A percentile compares a stretch with the other conserved stretches of the same genome.
Evolutionary conservation across 1,139 yeast genomes (phyloP).

Genomic region (Nadsonia starkeyi-henricii): DNA sequence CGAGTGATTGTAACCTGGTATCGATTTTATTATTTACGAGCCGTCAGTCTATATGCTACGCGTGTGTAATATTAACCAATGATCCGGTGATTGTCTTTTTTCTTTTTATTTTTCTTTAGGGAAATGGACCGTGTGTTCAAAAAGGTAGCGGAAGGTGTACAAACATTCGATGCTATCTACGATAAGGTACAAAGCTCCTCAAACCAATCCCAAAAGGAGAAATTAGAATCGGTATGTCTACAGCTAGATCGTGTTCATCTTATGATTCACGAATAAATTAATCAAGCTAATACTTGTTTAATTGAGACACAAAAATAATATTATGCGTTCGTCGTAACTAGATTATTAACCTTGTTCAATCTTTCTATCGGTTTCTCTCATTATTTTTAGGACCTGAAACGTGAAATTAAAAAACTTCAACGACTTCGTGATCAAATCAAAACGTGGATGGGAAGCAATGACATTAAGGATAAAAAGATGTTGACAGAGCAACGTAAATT

Average conservation of each 20-base stretch:
- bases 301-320: too few relatives aligned
- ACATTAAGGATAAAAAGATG: slow-evolving; percentile 77
- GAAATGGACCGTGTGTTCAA: slow-evolving; percentile 95
- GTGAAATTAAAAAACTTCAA: slow-evolving; percentile 91
- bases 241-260: neutral
- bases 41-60: too few relatives aligned
- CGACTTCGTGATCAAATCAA: slow-evolving; percentile 91
- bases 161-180: slow-evolving; percentile 72
- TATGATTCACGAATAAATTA: neutral
- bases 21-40: too few relatives aligned
- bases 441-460: slow-evolving; percentile 86
- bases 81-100: too few relatives aligned
- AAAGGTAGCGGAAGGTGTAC: slow-evolving; percentile 87
- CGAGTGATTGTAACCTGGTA: too few relatives aligned
- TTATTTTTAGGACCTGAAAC: slow-evolving; percentile 57
- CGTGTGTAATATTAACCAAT: too few relatives aligned
- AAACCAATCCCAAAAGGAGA: slow-evolving; percentile 82
- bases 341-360: neutral
- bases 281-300: neutral
- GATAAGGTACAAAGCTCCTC: slow-evolving; percentile 76
- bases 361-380: neutral
- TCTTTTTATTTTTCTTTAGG: slow-evolving; percentile 10
- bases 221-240: slow-evolving; percentile 46
- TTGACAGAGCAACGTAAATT: slow-evolving; percentile 67
- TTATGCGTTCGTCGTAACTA: too few relatives aligned